phyloP scores from a whole-genome alignment of 352 stramenopile species.

The Phytophthora syringae region DNA sequence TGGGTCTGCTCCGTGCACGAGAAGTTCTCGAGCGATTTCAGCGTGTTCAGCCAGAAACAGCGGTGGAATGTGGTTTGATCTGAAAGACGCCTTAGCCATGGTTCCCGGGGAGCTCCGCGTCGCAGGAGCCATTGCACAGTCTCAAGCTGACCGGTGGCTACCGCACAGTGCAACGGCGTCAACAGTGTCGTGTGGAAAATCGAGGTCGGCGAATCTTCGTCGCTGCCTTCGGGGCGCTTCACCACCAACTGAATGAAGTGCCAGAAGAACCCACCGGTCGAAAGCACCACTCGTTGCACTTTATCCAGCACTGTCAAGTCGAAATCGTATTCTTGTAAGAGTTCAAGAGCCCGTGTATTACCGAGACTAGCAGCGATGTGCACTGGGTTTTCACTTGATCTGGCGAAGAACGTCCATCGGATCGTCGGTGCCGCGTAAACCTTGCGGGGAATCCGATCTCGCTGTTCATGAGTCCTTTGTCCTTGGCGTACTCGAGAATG shows the following conservation, averaged over 20 bases:
- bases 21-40: slow-evolving; percentile 55
- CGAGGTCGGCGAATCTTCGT: slow-evolving; percentile 29
- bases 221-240: slow-evolving; percentile 17
- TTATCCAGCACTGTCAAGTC: slow-evolving; percentile 66
- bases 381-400: slow-evolving; percentile 68
- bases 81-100: slow-evolving; percentile 47
- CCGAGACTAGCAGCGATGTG: slow-evolving; percentile 70
- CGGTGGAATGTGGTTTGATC: slow-evolving; percentile 64
- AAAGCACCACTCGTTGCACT: slow-evolving; percentile 66
- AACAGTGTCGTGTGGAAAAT: slow-evolving; percentile 77
- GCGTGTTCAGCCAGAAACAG: slow-evolving; percentile 73
- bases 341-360: slow-evolving; percentile 61
- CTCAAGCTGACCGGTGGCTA: slow-evolving; percentile 62
- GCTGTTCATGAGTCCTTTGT: slow-evolving; percentile 31
- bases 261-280: slow-evolving; percentile 73
- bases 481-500: slow-evolving; percentile 47
- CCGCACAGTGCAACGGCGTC: slow-evolving; percentile 72
- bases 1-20: slow-evolving; percentile 59
- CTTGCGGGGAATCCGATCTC: slow-evolving; percentile 56
- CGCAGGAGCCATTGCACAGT: slow-evolving; percentile 65
- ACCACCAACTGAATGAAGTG: slow-evolving; percentile 69
- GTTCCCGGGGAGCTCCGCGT: slow-evolving; percentile 46
- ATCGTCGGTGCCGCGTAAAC: slow-evolving; percentile 53
- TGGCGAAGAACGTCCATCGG: slow-evolving; percentile 54
- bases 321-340: slow-evolving; percentile 58